These are phyloP conservation scores for Apiotrichum akiyoshidainum DNA, from an alignment of 1,284 basidiomycete species.

Conservation along the genomic window DNA sequence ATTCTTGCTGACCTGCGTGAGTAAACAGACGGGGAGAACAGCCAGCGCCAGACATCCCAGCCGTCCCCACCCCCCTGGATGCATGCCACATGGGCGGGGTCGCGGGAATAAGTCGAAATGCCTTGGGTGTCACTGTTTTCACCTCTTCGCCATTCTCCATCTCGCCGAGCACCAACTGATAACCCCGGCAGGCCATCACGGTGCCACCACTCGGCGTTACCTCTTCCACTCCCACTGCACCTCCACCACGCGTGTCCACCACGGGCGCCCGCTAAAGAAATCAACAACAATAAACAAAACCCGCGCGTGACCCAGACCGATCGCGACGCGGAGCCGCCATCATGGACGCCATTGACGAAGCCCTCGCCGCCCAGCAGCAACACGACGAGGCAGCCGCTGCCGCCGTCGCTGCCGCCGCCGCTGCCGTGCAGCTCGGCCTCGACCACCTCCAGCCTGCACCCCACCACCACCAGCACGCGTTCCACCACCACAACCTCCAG, in stretches of 20 bases:
- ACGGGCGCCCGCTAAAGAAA: constrained; percentile 1
- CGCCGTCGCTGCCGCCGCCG: constrained; percentile 38
- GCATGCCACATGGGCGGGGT: background rate
- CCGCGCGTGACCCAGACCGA: constrained; percentile 17
- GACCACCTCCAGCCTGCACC: constrained; percentile 18
- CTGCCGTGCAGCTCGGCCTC: constrained; percentile 34
- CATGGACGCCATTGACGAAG: constrained; percentile 28
- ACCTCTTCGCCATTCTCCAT: background rate
- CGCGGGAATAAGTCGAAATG: background rate
- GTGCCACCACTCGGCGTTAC: constrained; percentile 19
- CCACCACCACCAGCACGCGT: constrained; percentile 26
- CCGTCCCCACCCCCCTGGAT: background rate
- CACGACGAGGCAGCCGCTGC: constrained; percentile 41
- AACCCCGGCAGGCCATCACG: background rate
- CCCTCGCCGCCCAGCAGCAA: constrained; percentile 27
- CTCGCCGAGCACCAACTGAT: background rate
- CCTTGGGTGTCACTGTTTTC: background rate
- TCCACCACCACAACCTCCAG: constrained; percentile 38
- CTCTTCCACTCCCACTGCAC: constrained; percentile 5
- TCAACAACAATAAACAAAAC: constrained; percentile 11
- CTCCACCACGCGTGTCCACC: constrained; percentile 28
- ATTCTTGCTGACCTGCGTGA: background rate
- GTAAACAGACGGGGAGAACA: too few relatives aligned
- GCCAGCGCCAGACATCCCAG: background rate
- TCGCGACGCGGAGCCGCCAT: constrained; percentile 2